Percentiles rank a stretch among this genome's conserved stretches.
Evolutionary conservation across 2,329 filamentous ascomycete genomes (phyloP).

Genomic region (Penicillium sp.): DNA sequence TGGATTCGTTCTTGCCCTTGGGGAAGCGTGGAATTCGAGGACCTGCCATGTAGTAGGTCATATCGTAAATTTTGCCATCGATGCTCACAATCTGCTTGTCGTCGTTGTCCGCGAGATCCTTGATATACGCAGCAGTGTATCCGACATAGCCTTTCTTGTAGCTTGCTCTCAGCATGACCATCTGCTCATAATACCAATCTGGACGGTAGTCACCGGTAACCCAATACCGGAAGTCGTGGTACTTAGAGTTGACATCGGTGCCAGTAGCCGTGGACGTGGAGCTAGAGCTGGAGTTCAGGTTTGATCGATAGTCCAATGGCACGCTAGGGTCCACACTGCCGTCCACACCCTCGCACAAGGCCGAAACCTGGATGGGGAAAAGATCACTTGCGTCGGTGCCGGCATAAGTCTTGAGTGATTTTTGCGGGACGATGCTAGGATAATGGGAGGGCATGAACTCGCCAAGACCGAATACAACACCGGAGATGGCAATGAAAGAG

Average conservation of each 20-base stretch:
- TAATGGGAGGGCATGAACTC: constrained; percentile 77
- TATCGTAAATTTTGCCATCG: constrained; percentile 78
- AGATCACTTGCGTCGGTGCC: constrained; percentile 83
- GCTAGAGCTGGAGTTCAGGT: constrained; percentile 68
- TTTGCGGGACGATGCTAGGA: constrained; percentile 63
- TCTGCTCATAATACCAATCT: constrained; percentile 92
- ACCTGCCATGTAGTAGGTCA: constrained; percentile 78
- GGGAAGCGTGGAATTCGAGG: constrained; percentile 66
- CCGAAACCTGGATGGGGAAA: constrained; percentile 92
- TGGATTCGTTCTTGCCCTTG: constrained; percentile 49
- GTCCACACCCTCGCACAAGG: constrained; percentile 77
- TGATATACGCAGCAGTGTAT: constrained; percentile 76
- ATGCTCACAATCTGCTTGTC: constrained; percentile 76
- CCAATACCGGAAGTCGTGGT: constrained; percentile 89
- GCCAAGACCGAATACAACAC: constrained; percentile 81
- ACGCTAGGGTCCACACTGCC: constrained; percentile 69
- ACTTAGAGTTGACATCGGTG: constrained; percentile 72
- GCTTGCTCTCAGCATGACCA: constrained; percentile 71
- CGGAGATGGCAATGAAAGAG: constrained; percentile 80
- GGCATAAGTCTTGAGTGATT: constrained; percentile 74
- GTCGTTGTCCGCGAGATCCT: constrained; percentile 60
- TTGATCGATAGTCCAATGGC: constrained; percentile 78
- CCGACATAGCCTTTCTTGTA: constrained; percentile 88
- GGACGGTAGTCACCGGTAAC: constrained; percentile 73
- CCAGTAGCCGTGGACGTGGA: constrained; percentile 61